phyloP scores from a whole-genome alignment of 1,284 basidiomycete genomes.

The Cutaneotrichosporon arboriforme region DNA sequence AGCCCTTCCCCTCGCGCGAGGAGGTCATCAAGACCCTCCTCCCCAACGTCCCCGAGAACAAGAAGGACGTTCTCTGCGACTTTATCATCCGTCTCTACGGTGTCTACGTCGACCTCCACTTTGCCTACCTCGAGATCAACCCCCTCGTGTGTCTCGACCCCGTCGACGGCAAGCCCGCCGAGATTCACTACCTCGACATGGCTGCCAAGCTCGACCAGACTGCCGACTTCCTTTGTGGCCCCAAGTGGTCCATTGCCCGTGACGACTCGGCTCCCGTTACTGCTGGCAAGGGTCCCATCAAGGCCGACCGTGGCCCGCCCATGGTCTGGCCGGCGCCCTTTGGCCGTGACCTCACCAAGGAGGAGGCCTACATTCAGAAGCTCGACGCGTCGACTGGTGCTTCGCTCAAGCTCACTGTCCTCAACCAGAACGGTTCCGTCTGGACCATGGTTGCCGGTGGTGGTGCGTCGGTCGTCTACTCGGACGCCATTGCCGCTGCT shows the following conservation, averaged over 20 bases:
- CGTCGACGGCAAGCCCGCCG: constrained; percentile 64
- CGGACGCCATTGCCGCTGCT: constrained; percentile 93
- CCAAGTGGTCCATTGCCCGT: constrained; percentile 97
- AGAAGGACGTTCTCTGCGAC: constrained; percentile 83
- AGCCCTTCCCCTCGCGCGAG: constrained; percentile 71
- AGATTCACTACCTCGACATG: constrained; percentile 97
- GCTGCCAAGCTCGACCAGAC: constrained; percentile 97
- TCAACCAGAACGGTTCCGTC: constrained; percentile 89
- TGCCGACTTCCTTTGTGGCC: constrained; percentile 95
- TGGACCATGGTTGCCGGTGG: constrained; percentile 99
- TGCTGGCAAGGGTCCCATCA: constrained; percentile 52
- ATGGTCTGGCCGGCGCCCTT: constrained; percentile 98
- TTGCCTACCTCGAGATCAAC: constrained; percentile 96
- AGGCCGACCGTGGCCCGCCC: constrained; percentile 89
- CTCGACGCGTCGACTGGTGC: constrained; percentile 95
- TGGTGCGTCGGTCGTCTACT: constrained; percentile 51
- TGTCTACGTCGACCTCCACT: constrained; percentile 95
- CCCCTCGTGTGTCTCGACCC: constrained; percentile 91
- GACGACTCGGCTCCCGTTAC: constrained; percentile 66
- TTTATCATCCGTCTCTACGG: constrained; percentile 93
- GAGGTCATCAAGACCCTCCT: constrained; percentile 70
- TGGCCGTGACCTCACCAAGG: constrained; percentile 95
- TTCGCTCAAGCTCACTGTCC: constrained; percentile 93
- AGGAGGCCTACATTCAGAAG: constrained; percentile 97
- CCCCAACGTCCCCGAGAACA: constrained; percentile 66